A percentile compares a stretch with the other conserved stretches of the same genome.
phyloP scores from a whole-genome alignment of 1,139 yeast species.

The Lodderomyces pseudojiufengensis region DNA sequence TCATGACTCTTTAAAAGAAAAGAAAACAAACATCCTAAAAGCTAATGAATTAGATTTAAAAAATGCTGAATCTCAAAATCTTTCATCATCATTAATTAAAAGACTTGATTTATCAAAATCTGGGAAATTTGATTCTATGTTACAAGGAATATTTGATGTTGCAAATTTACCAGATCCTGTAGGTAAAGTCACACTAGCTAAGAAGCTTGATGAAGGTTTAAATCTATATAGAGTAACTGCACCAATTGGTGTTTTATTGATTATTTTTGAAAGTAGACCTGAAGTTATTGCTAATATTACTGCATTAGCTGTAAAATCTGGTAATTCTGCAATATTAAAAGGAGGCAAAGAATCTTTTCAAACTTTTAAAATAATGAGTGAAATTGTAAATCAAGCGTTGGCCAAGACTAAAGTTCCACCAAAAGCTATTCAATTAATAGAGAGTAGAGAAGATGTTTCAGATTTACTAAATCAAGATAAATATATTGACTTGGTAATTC shows the following conservation, averaged over 20 bases:
- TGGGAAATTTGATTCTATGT: slow-evolving; percentile 89
- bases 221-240: slow-evolving; percentile 79
- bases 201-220: slow-evolving; percentile 82
- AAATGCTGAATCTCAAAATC: slow-evolving; percentile 54
- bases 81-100: slow-evolving; percentile 70
- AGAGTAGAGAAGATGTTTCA: slow-evolving; percentile 85
- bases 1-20: slow-evolving; percentile 58
- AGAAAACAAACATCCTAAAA: slow-evolving; percentile 58
- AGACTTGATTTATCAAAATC: slow-evolving; percentile 77
- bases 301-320: slow-evolving; percentile 92
- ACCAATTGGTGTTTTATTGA: slow-evolving; percentile 90
- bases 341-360: slow-evolving; percentile 93
- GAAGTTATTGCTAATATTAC: slow-evolving; percentile 98
- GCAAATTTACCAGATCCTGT: slow-evolving; percentile 86
- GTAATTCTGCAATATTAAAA: slow-evolving; percentile 91
- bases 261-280: slow-evolving; percentile 95
- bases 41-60: slow-evolving; percentile 78
- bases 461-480: slow-evolving; percentile 80
- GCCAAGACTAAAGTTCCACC: slow-evolving; percentile 66
- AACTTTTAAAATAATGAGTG: slow-evolving; percentile 81
- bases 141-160: slow-evolving; percentile 91
- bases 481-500: slow-evolving; percentile 92
- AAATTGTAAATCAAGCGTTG: slow-evolving; percentile 62
- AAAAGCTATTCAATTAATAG: slow-evolving; percentile 79
- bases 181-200: slow-evolving; percentile 78